Evolutionary conservation across 2,329 filamentous ascomycete genomes (phyloP).

Genomic region (Lecanicillium sp.): DNA sequence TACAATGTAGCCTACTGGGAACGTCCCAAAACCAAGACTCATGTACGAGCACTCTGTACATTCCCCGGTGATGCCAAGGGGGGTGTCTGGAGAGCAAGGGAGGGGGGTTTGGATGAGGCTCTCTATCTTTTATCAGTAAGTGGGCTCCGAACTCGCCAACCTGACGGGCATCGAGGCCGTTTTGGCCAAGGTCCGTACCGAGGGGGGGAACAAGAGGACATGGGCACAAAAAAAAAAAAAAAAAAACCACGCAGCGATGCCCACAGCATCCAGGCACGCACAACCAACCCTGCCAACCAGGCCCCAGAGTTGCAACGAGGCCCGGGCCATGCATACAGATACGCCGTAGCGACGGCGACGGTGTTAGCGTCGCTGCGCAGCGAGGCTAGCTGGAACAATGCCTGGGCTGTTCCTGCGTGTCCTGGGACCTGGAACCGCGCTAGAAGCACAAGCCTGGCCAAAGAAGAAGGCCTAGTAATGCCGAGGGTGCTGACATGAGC

Average conservation of each 20-base stretch:
- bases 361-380: background rate
- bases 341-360: conserved; percentile 5
- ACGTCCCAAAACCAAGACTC: too few relatives aligned
- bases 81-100: background rate
- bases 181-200: conserved; percentile 10
- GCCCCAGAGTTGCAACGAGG: too few relatives aligned
- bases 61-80: background rate
- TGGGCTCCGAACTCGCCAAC: conserved; percentile 7
- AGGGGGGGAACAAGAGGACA: background rate
- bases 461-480: too few relatives aligned
- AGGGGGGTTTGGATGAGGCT: conserved; percentile 8
- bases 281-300: background rate
- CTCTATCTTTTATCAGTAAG: too few relatives aligned
- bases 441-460: too few relatives aligned
- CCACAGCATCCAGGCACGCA: too few relatives aligned
- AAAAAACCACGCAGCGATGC: too few relatives aligned
- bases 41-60: too few relatives aligned
- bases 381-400: conserved; percentile 1
- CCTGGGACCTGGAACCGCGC: background rate
- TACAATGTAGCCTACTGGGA: too few relatives aligned
- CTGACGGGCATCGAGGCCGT: conserved; percentile 4
- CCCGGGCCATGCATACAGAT: too few relatives aligned
- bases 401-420: conserved; percentile 1
- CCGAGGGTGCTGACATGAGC: background rate
- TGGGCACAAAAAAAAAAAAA: background rate